These are phyloP conservation scores for Aschersonia sp. DNA, from an alignment of 2,329 filamentous ascomycete species.

Conservation along the genomic window DNA sequence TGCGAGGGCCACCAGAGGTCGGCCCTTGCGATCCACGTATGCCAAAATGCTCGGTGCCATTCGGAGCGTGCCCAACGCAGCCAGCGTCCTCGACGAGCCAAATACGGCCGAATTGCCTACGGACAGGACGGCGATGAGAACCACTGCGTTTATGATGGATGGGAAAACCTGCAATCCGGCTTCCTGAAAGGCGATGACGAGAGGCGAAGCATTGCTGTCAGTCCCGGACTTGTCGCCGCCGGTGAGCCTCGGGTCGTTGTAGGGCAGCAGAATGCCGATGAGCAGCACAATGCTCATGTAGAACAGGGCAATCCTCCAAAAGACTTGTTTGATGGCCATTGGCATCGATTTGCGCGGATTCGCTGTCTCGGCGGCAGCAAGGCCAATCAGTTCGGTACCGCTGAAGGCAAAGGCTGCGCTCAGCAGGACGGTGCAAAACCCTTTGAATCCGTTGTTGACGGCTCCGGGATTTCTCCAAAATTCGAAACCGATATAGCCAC, in stretches of 20 bases:
- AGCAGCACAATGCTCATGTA: conserved; percentile 10
- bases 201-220: conserved; percentile 4
- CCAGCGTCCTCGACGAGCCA: conserved; percentile 73
- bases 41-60: conserved; percentile 28
- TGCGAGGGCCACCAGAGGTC: conserved; percentile 55
- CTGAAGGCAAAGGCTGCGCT: conserved; percentile 8
- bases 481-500: conserved; percentile 8
- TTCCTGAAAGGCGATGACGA: conserved; percentile 6
- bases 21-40: conserved; percentile 65
- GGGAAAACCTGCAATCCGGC: conserved; percentile 5
- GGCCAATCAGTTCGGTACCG: conserved; percentile 11
- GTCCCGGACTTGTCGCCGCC: neutral
- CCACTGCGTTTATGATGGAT: conserved; percentile 35
- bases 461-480: conserved; percentile 10
- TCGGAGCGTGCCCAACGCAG: conserved; percentile 67
- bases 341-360: conserved; percentile 11
- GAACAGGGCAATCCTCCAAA: conserved; percentile 10
- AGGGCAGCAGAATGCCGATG: conserved; percentile 9
- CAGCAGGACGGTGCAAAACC: conserved; percentile 9
- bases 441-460: conserved; percentile 11
- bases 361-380: conserved; percentile 10
- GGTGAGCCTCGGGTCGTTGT: conserved; percentile 8
- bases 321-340: conserved; percentile 11
- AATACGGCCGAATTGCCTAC: conserved; percentile 81
- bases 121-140: conserved; percentile 31